Conservation (phyloP, 73 alveolate genomes). For the Stentor coeruleus region DNA sequence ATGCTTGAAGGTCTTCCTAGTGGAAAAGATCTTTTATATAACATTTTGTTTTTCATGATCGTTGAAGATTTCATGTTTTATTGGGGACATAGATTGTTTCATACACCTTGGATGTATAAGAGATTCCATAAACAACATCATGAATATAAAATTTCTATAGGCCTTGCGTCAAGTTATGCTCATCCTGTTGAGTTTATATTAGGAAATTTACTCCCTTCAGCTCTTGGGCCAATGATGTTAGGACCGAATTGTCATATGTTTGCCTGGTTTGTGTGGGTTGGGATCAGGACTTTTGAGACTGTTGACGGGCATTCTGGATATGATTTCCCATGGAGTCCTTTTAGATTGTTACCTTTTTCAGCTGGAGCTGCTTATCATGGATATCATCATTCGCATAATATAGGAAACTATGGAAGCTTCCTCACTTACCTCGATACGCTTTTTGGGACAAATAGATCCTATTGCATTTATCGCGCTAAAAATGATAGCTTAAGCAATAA, state of each 20-base stretch:
- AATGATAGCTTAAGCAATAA: too few species aligned
- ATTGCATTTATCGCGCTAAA: conserved; percentile 22
- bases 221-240: conserved; percentile 44
- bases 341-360: conserved; percentile 59
- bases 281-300: conserved; percentile 55
- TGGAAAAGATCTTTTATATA: conserved; percentile 32
- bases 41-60: conserved; percentile 53
- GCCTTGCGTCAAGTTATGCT: conserved; percentile 67
- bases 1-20: conserved; percentile 40
- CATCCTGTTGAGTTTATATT: conserved; percentile 55
- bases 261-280: conserved; percentile 50
- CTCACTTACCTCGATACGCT: conserved; percentile 67
- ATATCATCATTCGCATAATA: conserved; percentile 72
- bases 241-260: conserved; percentile 55
- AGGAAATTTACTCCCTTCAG: conserved; percentile 50
- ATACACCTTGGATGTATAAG: conserved; percentile 48
- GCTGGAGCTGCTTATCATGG: conserved; percentile 62
- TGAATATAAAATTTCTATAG: conserved; percentile 52
- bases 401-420: conserved; percentile 65
- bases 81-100: conserved; percentile 60
- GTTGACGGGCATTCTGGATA: conserved; percentile 81
- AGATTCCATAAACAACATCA: conserved; percentile 63
- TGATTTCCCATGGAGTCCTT: conserved; percentile 75
- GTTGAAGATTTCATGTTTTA: conserved; percentile 63
- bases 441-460: conserved; percentile 48